phyloP scores from a whole-genome alignment of 352 stramenopile species.

The Globisporangium viniferum region DNA sequence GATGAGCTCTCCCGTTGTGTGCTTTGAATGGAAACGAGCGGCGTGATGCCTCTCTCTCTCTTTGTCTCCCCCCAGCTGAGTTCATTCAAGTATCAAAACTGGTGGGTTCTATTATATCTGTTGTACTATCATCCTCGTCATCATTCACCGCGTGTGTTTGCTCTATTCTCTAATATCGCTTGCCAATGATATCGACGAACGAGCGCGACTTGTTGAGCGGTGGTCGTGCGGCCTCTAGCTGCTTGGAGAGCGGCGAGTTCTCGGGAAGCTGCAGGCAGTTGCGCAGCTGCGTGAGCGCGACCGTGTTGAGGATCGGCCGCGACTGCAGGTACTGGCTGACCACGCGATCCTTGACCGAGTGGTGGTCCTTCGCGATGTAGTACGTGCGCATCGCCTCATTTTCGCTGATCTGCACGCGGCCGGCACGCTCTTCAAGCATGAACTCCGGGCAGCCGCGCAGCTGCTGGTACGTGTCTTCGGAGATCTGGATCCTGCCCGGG shows the following conservation, averaged over 20 bases:
- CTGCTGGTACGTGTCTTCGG: slow-evolving; percentile 54
- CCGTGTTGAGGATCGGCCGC: slow-evolving; percentile 29
- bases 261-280: slow-evolving; percentile 48
- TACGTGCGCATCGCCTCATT: slow-evolving; percentile 51
- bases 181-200: slow-evolving; percentile 46
- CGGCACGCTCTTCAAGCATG: slow-evolving; percentile 39
- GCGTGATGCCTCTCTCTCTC: not conserved
- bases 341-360: slow-evolving; percentile 46
- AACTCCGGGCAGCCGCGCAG: slow-evolving; percentile 54
- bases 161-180: slow-evolving; percentile 7
- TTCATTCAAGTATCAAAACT: not conserved
- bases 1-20: not conserved
- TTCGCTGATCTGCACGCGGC: slow-evolving; percentile 52
- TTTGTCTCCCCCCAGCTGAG: not conserved
- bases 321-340: slow-evolving; percentile 46
- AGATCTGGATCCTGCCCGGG: slow-evolving; percentile 58
- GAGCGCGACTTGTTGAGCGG: slow-evolving; percentile 27
- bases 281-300: slow-evolving; percentile 46
- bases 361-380: slow-evolving; percentile 44
- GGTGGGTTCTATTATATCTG: not conserved
- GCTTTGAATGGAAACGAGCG: not conserved
- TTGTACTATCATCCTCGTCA: too few relatives aligned
- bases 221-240: slow-evolving; percentile 32
- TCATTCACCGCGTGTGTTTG: not conserved
- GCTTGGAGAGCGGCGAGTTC: slow-evolving; percentile 50